Base-by-base conservation (phyloP, 345 rosid genomes). In the Firmiana major region DNA sequence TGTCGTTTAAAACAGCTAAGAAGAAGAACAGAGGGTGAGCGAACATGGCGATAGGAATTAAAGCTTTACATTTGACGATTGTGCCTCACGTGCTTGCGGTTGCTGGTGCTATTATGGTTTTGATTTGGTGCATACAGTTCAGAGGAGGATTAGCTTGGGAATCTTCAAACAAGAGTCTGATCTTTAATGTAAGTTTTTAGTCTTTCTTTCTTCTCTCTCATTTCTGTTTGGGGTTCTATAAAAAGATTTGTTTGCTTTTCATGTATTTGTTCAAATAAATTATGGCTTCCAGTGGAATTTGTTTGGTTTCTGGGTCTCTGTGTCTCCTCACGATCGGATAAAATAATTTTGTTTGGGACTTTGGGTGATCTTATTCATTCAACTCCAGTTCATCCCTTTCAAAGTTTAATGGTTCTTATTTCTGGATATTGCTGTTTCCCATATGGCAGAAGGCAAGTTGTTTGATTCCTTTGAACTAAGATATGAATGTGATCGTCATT, bases 71-170 rank as follows among this genome's bases (percentile, higher is more conserved):
- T 21, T 83, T 94, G 67, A 82, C 98, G 75, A 78, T 86, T 79
- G 90, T 79, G 43, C 82, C 82, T 2, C 98, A 97, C 84, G 86
- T 80, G 84, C 85, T 97, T 2, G 99, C 83, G 3, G 9, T 88
- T 26, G 88, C 77, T 0, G 94, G 83, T 15, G 88, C 88, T 72
- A 77, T 88, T 75, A 51, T 94, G 95, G 97, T 94, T 1, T 58
- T 97, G 65, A 87, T 97, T 17, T 97, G 99, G 99, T 85, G 81
- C 84, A 82, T 92, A 28, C 51, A 81, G 75, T 96, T 77, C 78
- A 83, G 92, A 79, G 99, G 99, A 16, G 98, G 99, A 60, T 53
- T 93, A 28, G 99, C 98, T 9, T 96, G 99, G 99, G 97, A 92
- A 77, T 82, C 92, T 80, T 3, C 90, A 7, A 84, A 97, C 86